Conservation (phyloP, 2,329 filamentous ascomycete genomes). For the Pezicula neosporulosa region DNA sequence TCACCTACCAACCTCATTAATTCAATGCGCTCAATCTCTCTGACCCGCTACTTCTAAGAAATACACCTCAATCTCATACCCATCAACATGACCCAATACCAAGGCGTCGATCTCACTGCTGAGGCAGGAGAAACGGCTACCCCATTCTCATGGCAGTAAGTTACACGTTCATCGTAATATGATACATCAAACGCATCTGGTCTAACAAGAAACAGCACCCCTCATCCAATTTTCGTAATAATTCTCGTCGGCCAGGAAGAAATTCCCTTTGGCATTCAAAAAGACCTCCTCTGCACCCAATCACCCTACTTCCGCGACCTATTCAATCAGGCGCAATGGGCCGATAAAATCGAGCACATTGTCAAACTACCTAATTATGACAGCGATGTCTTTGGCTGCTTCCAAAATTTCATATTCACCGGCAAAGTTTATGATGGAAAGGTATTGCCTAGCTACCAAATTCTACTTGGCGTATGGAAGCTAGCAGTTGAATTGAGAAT, state of each 20-base stretch:
- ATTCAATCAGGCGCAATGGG: slow-evolving; percentile 13
- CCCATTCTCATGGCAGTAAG: slow-evolving; percentile 26
- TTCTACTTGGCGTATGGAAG: slow-evolving; percentile 25
- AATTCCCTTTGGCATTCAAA: slow-evolving; percentile 25
- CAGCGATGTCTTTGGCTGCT: slow-evolving; percentile 23
- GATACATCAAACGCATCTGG: neutral
- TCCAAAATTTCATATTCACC: slow-evolving; percentile 26
- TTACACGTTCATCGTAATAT: neutral
- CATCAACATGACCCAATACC: neutral
- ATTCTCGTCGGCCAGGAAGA: slow-evolving; percentile 24
- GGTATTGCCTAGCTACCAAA: slow-evolving; percentile 20
- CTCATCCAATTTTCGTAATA: slow-evolving; percentile 25
- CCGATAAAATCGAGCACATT: slow-evolving; percentile 18
- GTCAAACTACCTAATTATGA: slow-evolving; percentile 22
- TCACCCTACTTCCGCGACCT: slow-evolving; percentile 23
- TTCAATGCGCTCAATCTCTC: no score
- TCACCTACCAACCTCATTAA: no score
- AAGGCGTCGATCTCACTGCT: slow-evolving; percentile 19
- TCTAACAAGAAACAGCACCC: slow-evolving; percentile 14
- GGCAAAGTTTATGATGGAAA: slow-evolving; percentile 20
- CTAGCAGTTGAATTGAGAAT: slow-evolving; percentile 23
- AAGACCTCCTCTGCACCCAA: slow-evolving; percentile 24
- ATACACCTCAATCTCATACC: no score
- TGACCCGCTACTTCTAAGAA: no score
- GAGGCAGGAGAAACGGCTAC: slow-evolving; percentile 15